Base-by-base conservation (phyloP, 305 asterid genomes). In the Solanum hybrid region DNA sequence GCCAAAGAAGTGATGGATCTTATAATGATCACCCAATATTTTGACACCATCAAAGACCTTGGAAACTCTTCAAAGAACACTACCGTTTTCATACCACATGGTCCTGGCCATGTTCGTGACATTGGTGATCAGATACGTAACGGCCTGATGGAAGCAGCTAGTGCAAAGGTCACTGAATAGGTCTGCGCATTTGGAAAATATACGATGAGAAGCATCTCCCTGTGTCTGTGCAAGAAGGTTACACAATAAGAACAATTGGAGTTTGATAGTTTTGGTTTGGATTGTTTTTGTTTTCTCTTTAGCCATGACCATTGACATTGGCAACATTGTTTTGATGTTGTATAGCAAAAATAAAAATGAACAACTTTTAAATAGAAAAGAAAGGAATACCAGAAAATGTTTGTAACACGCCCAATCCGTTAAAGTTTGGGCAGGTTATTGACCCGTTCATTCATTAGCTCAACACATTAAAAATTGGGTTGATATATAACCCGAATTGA, bases 101-200 rank as follows among this genome's bases (percentile, higher is more conserved):
- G 31, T 29, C 31, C 31, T 29, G 31, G 31, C 31, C 31, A 29
- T 29, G 31, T 29, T 29, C 31, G 31, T 29, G 31, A 29, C 31
- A 29, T 29, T 29, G 31, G 31, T 29, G 31, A 29, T 29, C 31
- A 29, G 31, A 29, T 29, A 29, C 31, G 31, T 29, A 96, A 95
- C 31, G 99, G 99, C 79, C 7, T 97, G 93, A 95, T 96, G 99
- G 98, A 97, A 95, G 98, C 97, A 61, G 88, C 97, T 17, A 73
- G 94, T 79, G 94, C 97, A 45, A 93, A 92, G 73, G 91, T 95
- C 78, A 90, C 92, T 45, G 91, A 45, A 32, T 90, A 89, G 41
- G 27, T 70, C 7, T 45, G 61, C 26, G 68, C 12, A 39, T 34
- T 31, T 15, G 75, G 57, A 61, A 27, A 34, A 32, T 87, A 38